These are phyloP conservation scores for Suillus plorans DNA, from an alignment of 768 basidiomycete genomes.

Conservation along the genomic window DNA sequence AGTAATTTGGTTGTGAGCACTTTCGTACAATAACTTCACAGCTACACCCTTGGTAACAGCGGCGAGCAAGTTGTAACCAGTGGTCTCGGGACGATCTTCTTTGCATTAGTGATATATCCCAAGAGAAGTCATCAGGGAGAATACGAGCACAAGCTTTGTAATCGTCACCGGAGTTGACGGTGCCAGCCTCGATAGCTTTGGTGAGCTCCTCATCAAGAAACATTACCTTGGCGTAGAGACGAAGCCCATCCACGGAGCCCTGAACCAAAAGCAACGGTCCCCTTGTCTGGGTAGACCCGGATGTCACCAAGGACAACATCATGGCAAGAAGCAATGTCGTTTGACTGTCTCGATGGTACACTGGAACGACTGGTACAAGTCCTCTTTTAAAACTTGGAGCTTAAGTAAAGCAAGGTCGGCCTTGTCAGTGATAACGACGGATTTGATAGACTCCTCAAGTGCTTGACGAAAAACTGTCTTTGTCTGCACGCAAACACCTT, in stretches of 20 bases:
- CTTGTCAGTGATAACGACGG: conserved; percentile 99
- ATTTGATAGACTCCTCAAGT: conserved; percentile 97
- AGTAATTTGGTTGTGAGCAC: conserved; percentile 12
- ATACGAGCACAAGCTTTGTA: conserved; percentile 94
- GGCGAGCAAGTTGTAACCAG: conserved; percentile 93
- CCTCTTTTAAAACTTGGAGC: conserved; percentile 95
- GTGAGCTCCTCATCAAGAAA: conserved; percentile 95
- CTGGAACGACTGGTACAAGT: conserved; percentile 95
- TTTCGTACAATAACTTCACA: conserved; percentile 41
- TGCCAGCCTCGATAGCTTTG: conserved; percentile 87
- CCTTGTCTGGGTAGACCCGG: conserved; percentile 97
- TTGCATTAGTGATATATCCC: conserved; percentile 97
- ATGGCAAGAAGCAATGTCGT: conserved; percentile 97
- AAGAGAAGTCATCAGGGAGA: conserved; percentile 93
- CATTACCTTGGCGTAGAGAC: conserved; percentile 90
- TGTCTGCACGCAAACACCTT: conserved; percentile 99
- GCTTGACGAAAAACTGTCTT: conserved; percentile 99
- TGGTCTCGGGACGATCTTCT: conserved; percentile 98
- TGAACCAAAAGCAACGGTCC: conserved; percentile 98
- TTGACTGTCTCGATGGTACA: conserved; percentile 95
- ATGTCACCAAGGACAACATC: conserved; percentile 94
- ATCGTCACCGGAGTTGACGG: conserved; percentile 90
- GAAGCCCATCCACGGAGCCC: conserved; percentile 99
- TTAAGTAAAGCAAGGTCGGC: conserved; percentile 99
- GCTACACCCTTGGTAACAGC: conserved; percentile 99